phyloP scores from a whole-genome alignment of 1,284 basidiomycete species.

The Sporisorium exsertum region DNA sequence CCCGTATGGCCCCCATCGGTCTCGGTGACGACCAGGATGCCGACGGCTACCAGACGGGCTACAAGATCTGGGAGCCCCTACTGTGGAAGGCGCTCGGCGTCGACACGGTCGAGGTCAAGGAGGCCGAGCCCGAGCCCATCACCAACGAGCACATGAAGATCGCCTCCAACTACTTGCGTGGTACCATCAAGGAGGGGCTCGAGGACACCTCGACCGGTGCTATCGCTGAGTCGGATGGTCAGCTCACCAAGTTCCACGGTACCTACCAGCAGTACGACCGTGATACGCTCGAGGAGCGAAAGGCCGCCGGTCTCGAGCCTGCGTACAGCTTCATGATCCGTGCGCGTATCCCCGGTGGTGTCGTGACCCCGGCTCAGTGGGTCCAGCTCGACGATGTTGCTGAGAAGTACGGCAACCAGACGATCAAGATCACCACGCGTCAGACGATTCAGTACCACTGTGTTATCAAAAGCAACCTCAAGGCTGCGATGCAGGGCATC shows the following conservation, averaged over 20 bases:
- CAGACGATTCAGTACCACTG: conserved; percentile 99
- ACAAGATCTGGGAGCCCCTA: conserved; percentile 91
- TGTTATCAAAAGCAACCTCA: conserved; percentile 94
- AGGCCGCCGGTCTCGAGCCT: conserved; percentile 91
- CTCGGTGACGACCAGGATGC: conserved; percentile 98
- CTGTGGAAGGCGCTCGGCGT: conserved; percentile 96
- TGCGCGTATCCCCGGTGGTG: conserved; percentile 93
- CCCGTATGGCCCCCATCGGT: conserved; percentile 72
- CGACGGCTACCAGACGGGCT: conserved; percentile 94
- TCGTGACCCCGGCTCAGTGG: conserved; percentile 93
- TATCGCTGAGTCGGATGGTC: conserved; percentile 87
- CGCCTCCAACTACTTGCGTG: conserved; percentile 91
- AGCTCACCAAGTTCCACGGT: conserved; percentile 99
- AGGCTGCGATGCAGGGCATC: conserved; percentile 95
- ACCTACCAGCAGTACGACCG: conserved; percentile 81
- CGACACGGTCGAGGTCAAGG: conserved; percentile 86
- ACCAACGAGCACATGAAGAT: conserved; percentile 99
- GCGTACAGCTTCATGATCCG: conserved; percentile 99
- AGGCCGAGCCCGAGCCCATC: conserved; percentile 94
- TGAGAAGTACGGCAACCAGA: conserved; percentile 92
- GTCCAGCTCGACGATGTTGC: conserved; percentile 93
- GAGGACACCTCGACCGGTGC: conserved; percentile 87
- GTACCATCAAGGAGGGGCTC: conserved; percentile 91
- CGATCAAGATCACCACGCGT: conserved; percentile 96
- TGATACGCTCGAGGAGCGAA: conserved; percentile 95